Conservation (phyloP, 306 rosid species). For the Fragaria nilgerrensis region DNA sequence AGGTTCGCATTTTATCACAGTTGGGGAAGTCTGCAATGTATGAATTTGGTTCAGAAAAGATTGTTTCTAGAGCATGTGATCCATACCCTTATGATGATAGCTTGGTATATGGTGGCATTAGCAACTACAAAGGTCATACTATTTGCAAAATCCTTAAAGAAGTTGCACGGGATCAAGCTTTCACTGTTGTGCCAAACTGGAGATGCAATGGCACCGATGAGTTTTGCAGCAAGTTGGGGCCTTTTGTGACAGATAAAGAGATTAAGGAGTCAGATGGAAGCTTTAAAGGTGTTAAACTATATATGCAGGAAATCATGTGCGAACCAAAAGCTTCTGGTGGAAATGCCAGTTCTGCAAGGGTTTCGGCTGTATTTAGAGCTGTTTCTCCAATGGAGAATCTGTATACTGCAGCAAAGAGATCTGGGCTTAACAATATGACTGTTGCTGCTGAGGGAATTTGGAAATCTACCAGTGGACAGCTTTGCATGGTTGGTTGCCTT, state of each 20-base stretch:
- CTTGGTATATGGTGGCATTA: conserved; percentile 34
- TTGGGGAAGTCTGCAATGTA: conserved; percentile 51
- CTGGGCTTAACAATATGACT: conserved; percentile 70
- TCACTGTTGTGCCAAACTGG: conserved; percentile 80
- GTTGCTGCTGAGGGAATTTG: conserved; percentile 85
- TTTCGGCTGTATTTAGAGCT: conserved; percentile 77
- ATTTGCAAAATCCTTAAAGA: conserved; percentile 74
- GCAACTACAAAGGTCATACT: conserved; percentile 48
- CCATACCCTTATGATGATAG: conserved; percentile 67
- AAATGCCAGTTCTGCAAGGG: conserved; percentile 52
- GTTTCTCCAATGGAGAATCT: conserved; percentile 67
- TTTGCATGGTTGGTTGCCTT: conserved; percentile 91
- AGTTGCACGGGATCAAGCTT: conserved; percentile 54
- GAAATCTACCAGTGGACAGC: conserved; percentile 88
- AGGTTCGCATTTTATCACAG: conserved; percentile 64
- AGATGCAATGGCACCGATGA: conserved; percentile 60
- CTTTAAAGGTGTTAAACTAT: conserved; percentile 63
- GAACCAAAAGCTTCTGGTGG: conserved; percentile 30
- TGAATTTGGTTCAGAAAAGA: conserved; percentile 44
- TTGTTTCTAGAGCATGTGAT: conserved; percentile 69
- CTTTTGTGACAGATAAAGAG: conserved; percentile 56
- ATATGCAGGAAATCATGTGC: conserved; percentile 71
- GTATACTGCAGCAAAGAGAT: conserved; percentile 58
- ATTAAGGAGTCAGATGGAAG: conserved; percentile 72
- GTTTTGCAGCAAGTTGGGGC: conserved; percentile 82